Evolutionary conservation across 2,329 filamentous ascomycete species (phyloP), one percentile per base, ranked within the genome.

Genomic region (Alternaria consortialis): DNA sequence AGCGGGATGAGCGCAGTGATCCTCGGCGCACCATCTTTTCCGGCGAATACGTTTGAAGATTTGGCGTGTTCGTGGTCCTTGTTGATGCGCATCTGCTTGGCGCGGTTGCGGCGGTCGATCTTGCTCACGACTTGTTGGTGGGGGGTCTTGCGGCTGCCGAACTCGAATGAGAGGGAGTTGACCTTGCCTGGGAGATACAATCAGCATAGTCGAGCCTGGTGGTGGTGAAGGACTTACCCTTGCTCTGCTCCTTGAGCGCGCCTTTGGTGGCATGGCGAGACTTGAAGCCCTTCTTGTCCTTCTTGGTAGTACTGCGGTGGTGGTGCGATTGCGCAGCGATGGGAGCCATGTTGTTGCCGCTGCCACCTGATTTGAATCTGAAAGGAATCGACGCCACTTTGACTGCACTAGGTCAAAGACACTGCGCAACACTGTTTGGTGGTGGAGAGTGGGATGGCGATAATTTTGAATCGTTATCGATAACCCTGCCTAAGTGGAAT

Each of bases 71-170:
- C 93, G 75, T 89, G 89, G 75, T 93, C 89, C 80, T 98, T 97
- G 69, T 89, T 85, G 64, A 91, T 83, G 73, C 94, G 91, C 79
- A 90, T 89, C 84, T 99, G 95, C 80, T 94, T 94, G 70, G 93
- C 92, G 83, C 97, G 93, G 80, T 99, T 98, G 72, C 93, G 90
- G 62, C 95, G 91, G 80, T 97, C 93, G 78, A 99, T 87, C 81
- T 98, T 99, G 60, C 93, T 97, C 92, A 97, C 94, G 81, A 97
- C 88, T 82, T 97, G 93, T 79, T 99, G 95, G 79, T 97, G 93
- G 56, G 92, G 92, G 15, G 94, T 97, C 80, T 92, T 96, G 74
- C 94, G 89, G 71, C 85, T 84, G 63, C 90, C 90, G 72, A 86
- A 88, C 75, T 97, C 91, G 73, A 87, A 53, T 4, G 58, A 61